Percentiles rank a stretch among this genome's conserved stretches.
Conservation (phyloP, 768 basidiomycete species). For the Chiua virens region DNA sequence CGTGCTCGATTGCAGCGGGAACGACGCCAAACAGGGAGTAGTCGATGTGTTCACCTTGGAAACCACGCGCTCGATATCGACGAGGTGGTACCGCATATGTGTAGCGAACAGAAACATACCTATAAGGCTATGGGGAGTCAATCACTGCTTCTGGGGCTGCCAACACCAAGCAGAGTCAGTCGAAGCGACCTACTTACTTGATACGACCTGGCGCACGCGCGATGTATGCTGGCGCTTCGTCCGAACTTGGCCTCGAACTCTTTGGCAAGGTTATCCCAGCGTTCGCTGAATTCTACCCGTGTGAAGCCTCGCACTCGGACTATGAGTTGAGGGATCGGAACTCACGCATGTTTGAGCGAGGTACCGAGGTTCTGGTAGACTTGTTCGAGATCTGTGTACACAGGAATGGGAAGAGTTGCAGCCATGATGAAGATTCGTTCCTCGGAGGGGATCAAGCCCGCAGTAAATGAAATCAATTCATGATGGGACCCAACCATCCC, state of each 20-base stretch:
- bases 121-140: constrained; percentile 30
- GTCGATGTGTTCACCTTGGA: constrained; percentile 79
- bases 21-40: constrained; percentile 83
- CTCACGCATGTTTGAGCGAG: constrained; percentile 52
- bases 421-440: constrained; percentile 38
- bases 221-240: constrained; percentile 64
- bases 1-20: constrained; percentile 82
- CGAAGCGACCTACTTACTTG: constrained; percentile 47
- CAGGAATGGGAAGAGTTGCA: constrained; percentile 56
- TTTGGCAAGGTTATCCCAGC: constrained; percentile 61
- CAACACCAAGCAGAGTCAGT: too few species aligned
- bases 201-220: constrained; percentile 79
- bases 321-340: neutral
- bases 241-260: constrained; percentile 68
- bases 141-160: too few species aligned
- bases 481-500: too few species aligned
- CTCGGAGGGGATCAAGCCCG: too few species aligned
- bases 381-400: constrained; percentile 57
- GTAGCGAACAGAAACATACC: constrained; percentile 19
- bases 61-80: neutral
- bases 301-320: neutral
- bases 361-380: constrained; percentile 54
- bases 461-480: too few species aligned
- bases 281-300: constrained; percentile 29
- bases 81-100: neutral